Percentiles rank a stretch among this genome's conserved stretches.
These are phyloP conservation scores for Xylaria sp. DNA, from an alignment of 2,329 filamentous ascomycete genomes.

Conservation along the genomic window DNA sequence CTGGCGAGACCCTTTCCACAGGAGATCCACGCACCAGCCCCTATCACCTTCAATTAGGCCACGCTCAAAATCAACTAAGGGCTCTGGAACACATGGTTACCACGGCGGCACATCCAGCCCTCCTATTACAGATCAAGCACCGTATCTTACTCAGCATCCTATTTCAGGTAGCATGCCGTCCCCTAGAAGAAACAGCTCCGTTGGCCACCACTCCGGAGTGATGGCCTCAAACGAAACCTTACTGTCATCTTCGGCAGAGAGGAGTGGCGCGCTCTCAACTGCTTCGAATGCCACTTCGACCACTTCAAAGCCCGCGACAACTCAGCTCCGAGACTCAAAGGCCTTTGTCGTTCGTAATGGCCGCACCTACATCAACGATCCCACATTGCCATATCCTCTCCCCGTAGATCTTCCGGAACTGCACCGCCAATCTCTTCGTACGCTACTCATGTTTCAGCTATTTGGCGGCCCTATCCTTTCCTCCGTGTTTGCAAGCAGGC, in stretches of 20 bases:
- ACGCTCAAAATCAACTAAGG: conserved; percentile 33
- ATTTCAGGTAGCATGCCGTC: conserved; percentile 60
- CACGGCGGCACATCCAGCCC: conserved; percentile 42
- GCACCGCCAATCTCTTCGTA: conserved; percentile 86
- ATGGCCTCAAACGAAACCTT: conserved; percentile 60
- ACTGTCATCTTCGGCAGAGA: conserved; percentile 54
- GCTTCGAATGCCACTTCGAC: conserved; percentile 41
- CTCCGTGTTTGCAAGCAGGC: conserved; percentile 70
- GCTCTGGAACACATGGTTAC: conserved; percentile 38
- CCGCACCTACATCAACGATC: conserved; percentile 83
- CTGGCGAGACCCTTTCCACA: conserved; percentile 39
- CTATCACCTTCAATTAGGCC: conserved; percentile 29
- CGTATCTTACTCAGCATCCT: conserved; percentile 52
- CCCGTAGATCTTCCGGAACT: conserved; percentile 88
- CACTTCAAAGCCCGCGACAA: conserved; percentile 39
- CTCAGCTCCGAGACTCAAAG: conserved; percentile 47
- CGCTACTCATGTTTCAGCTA: conserved; percentile 81
- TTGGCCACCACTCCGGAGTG: conserved; percentile 55
- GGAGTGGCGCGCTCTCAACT: conserved; percentile 49
- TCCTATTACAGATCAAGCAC: conserved; percentile 40
- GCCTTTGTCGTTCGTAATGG: conserved; percentile 80
- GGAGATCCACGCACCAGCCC: conserved; percentile 31
- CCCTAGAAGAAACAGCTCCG: conserved; percentile 53
- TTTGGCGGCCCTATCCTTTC: conserved; percentile 84
- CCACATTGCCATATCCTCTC: conserved; percentile 79